Percentiles rank a stretch among this genome's conserved stretches.
These are phyloP conservation scores for Colletotrichum tanaceti DNA, from an alignment of 2,329 filamentous ascomycete genomes.

Conservation along the genomic window DNA sequence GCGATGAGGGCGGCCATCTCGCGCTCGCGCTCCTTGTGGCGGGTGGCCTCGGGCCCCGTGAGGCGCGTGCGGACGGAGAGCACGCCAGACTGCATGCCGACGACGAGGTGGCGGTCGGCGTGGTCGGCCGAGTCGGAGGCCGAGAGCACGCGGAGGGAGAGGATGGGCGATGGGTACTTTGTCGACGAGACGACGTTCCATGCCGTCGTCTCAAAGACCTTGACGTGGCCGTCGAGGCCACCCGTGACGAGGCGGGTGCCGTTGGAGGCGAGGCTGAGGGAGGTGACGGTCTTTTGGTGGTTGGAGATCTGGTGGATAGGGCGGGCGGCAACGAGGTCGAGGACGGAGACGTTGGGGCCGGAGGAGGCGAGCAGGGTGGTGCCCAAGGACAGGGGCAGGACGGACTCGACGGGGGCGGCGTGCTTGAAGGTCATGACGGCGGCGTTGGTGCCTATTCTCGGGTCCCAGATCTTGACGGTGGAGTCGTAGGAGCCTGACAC, in stretches of 20 bases:
- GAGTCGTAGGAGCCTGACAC: constrained; percentile 95
- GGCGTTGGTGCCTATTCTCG: constrained; percentile 72
- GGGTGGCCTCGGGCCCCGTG: constrained; percentile 81
- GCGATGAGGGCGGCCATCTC: constrained; percentile 86
- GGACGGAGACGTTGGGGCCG: constrained; percentile 87
- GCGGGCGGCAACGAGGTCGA: constrained; percentile 92
- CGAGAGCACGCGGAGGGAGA: constrained; percentile 81
- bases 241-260: constrained; percentile 86
- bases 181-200: constrained; percentile 97
- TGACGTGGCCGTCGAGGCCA: constrained; percentile 94
- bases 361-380: constrained; percentile 88
- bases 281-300: constrained; percentile 97
- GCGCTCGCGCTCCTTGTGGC: constrained; percentile 80
- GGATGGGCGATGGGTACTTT: constrained; percentile 92
- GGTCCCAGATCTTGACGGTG: constrained; percentile 94
- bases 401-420: constrained; percentile 85
- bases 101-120: constrained; percentile 87
- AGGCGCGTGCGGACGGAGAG: constrained; percentile 90
- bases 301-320: constrained; percentile 89
- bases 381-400: constrained; percentile 87
- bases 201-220: constrained; percentile 91
- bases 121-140: constrained; percentile 48
- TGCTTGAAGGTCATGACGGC: constrained; percentile 96
- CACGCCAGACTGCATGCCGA: constrained; percentile 95
- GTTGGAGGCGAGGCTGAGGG: constrained; percentile 82